phyloP scores from a whole-genome alignment of 495 filamentous ascomycete genomes.

The Darksidea phi region DNA sequence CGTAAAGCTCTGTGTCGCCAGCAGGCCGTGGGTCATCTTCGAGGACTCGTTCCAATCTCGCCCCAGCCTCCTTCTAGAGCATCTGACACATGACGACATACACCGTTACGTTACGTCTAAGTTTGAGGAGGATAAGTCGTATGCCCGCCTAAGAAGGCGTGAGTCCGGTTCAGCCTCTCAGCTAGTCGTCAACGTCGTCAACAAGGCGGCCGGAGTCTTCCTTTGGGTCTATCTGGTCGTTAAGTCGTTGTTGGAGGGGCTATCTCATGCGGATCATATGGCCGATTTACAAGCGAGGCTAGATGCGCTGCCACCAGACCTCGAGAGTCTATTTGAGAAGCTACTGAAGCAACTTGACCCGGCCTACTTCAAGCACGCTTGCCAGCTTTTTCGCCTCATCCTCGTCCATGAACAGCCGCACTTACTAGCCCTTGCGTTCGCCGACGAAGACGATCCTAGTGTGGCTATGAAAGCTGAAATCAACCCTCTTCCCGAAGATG shows the following conservation, averaged over 20 bases:
- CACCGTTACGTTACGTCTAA: neutral
- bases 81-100: neutral
- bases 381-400: neutral
- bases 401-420: neutral
- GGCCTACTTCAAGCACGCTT: neutral
- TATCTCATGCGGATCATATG: neutral
- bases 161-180: neutral
- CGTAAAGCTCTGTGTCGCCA: neutral
- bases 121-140: neutral
- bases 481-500: no score
- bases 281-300: neutral
- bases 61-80: neutral
- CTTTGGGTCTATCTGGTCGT: constrained; percentile 14
- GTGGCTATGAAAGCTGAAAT: neutral
- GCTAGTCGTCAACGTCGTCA: neutral
- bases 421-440: neutral
- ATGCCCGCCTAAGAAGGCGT: neutral
- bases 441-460: neutral
- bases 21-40: neutral
- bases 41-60: neutral
- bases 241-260: neutral
- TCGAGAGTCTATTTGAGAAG: neutral
- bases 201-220: constrained; percentile 9
- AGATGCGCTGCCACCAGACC: neutral
- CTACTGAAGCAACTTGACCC: neutral